Evolutionary conservation across 163 green algal genomes (phyloP), one percentile per base, ranked within the genome.

Genomic region (Chlamydomonas reinhardtii): DNA sequence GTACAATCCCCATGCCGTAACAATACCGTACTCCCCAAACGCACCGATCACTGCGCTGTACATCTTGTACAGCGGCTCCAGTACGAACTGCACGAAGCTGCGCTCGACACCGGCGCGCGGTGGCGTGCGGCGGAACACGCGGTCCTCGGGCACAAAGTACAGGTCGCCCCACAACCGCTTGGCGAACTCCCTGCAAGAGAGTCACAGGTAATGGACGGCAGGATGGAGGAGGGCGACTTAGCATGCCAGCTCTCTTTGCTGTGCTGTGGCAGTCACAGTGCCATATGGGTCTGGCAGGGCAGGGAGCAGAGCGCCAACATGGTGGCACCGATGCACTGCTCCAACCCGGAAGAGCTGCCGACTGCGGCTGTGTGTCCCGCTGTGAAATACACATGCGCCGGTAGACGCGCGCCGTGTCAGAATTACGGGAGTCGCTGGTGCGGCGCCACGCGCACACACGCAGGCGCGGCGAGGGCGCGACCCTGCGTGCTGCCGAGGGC

Each of bases 21-120:
- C 5, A 48, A 5, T 14, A 48, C 39, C 39, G 39, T 8, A 48
- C 39, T 5, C 39, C 39, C 39, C 39, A 5, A 48, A 70, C 84
- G 56, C 73, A 90, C 86, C 86, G 5, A 91, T 76, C 0, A 91
- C 91, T 77, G 95, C 89, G 66, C 82, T 90, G 85, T 98, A 98
- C 59, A 99, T 93, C 93, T 99, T 99, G 94, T 99, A 99, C 85
- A 99, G 90, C 25, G 98, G 98, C 91, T 99, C 96, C 59, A 99
- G 93, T 17, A 99, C 90, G 79, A 99, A 99, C 84, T 98, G 92
- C 82, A 99, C 96, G 89, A 99, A 99, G 66, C 92, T 94, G 73
- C 97, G 94, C 75, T 97, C 90, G 35, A 76, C 88, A 84, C 76
- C 70, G 74, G 39, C 66, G 16, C 84, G 84, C 37, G 82, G 71